Conservation (phyloP, 331 rosid genomes). For the Spiraea crenata region DNA sequence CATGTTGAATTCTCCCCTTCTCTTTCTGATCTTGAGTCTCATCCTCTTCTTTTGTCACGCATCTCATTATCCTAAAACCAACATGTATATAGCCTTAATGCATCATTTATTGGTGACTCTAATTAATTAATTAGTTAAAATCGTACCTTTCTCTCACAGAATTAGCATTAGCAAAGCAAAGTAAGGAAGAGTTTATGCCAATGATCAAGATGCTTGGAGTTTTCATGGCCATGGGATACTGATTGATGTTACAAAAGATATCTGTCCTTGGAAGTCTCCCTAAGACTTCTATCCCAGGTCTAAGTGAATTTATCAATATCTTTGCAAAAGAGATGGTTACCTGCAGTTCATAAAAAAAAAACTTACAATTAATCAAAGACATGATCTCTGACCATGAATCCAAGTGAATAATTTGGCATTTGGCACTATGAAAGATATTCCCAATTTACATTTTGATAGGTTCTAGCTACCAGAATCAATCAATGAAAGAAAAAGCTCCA, state of each 20-base stretch:
- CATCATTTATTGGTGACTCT: neutral
- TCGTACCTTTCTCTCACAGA: conserved; percentile 69
- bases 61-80: conserved; percentile 67
- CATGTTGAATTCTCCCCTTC: conserved; percentile 34
- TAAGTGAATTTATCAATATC: conserved; percentile 59
- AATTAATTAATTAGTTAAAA: neutral
- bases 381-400: neutral
- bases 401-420: neutral
- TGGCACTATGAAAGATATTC: neutral
- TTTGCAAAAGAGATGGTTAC: conserved; percentile 74
- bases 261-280: conserved; percentile 79
- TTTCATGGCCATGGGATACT: conserved; percentile 76
- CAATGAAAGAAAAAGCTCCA: conserved; percentile 7
- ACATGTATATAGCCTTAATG: conserved; percentile 8
- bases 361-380: neutral
- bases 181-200: conserved; percentile 67
- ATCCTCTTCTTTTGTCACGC: conserved; percentile 48
- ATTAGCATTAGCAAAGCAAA: conserved; percentile 87
- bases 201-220: conserved; percentile 58
- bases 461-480: conserved; percentile 4
- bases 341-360: conserved; percentile 38
- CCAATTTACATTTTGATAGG: neutral
- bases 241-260: conserved; percentile 55
- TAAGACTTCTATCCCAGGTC: conserved; percentile 69
- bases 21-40: conserved; percentile 13